Evolutionary conservation across 2,329 filamentous ascomycete genomes (phyloP), one percentile per base, ranked within the genome.

Genomic region (Pseudocercospora macadamiae): DNA sequence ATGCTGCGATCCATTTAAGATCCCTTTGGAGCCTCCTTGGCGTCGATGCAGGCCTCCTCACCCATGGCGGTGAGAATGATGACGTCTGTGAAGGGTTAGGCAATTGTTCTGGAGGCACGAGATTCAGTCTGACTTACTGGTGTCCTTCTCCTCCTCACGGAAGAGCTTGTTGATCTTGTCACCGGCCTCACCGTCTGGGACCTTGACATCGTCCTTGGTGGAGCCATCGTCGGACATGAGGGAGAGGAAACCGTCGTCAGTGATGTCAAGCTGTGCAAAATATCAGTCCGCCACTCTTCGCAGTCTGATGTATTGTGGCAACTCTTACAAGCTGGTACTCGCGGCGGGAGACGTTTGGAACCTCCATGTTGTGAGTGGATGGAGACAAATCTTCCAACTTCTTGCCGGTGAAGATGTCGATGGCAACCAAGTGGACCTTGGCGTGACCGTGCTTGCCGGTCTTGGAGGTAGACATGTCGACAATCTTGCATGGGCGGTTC

Each of bases 401-500:
- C 91, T 97, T 99, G 87, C 86, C 86, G 69, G 93, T 99, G 89
- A 99, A 99, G 85, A 99, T 97, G 80, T 99, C 95, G 79, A 96
- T 87, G 77, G 92, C 95, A 75, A 97, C 89, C 74, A 99, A 84
- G 83, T 99, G 93, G 79, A 99, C 95, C 89, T 99, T 99, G 83
- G 95, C 95, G 90, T 99, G 96, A 81, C 95, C 95, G 90, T 99
- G 95, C 91, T 99, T 99, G 83, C 95, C 95, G 71, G 95, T 99
- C 93, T 99, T 99, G 80, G 95, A 99, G 84, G 95, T 99, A 72
- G 92, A 96, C 96, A 99, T 99, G 77, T 99, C 95, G 80, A 97
- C 91, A 75, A 99, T 99, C 90, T 97, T 99, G 93, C 95, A 99
- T 74, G 95, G 96, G 74, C 95, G 95, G 82, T 85, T 83, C 89